Conservation (phyloP, 73 alveolate genomes). For the Durusdinium trenchii region DNA sequence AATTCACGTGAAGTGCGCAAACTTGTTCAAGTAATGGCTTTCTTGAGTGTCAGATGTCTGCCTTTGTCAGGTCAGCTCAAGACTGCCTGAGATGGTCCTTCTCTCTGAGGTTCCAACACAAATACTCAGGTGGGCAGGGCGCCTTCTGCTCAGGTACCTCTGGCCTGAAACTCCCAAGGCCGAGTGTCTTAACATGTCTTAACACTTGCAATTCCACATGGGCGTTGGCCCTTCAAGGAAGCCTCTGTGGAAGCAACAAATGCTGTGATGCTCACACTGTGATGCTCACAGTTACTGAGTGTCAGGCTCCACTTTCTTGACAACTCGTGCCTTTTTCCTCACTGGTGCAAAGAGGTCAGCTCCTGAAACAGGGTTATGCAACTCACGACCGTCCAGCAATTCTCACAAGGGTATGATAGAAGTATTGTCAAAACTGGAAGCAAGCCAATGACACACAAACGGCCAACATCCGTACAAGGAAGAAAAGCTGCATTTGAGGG, state of each 20-base stretch:
- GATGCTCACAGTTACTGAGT: too few relatives aligned
- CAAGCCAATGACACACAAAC: too few relatives aligned
- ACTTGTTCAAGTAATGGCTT: too few relatives aligned
- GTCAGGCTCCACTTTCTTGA: slow-evolving; percentile 19
- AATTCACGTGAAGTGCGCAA: neutral
- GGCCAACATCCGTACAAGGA: too few relatives aligned
- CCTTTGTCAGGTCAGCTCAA: neutral
- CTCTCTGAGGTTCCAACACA: slow-evolving; percentile 2
- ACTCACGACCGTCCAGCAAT: too few relatives aligned
- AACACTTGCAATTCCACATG: neutral
- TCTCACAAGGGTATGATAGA: too few relatives aligned
- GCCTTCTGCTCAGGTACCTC: slow-evolving; percentile 83
- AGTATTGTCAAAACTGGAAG: too few relatives aligned
- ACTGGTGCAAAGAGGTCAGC: slow-evolving; percentile 55
- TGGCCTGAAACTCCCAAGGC: neutral
- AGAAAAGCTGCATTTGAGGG: too few relatives aligned
- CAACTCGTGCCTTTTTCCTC: slow-evolving; percentile 25
- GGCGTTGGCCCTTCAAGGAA: neutral
- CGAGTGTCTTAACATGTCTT: neutral
- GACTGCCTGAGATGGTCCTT: neutral
- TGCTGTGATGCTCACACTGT: too few relatives aligned
- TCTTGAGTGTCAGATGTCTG: neutral
- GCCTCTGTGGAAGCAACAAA: too few relatives aligned
- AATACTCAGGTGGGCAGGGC: slow-evolving; percentile 92
- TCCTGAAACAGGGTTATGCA: too few relatives aligned